These are phyloP conservation scores for Penicillium bialowiezense DNA, from an alignment of 495 filamentous ascomycete species.

Conservation along the genomic window DNA sequence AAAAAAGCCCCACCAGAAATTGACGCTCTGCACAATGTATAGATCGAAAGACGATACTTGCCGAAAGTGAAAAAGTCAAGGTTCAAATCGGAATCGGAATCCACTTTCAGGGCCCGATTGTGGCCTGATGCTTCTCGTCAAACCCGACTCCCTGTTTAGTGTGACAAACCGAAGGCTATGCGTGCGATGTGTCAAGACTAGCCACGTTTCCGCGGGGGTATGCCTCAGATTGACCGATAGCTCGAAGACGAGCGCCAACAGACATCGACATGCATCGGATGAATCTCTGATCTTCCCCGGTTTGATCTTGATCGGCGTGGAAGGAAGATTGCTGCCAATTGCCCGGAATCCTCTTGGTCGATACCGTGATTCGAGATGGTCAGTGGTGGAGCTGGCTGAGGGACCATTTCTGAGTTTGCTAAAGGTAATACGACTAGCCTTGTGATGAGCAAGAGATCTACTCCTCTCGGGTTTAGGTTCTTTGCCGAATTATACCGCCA, in stretches of 20 bases:
- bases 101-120: background rate
- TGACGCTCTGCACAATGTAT: no score
- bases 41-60: conserved; percentile 12
- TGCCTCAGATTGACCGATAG: conserved; percentile 9
- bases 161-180: conserved; percentile 27
- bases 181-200: conserved; percentile 26
- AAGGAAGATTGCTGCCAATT: conserved; percentile 15
- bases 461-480: no score
- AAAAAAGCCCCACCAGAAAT: no score
- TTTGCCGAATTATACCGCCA: no score
- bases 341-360: conserved; percentile 13
- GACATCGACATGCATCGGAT: background rate
- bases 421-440: no score
- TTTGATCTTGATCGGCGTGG: conserved; percentile 13
- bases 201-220: conserved; percentile 26
- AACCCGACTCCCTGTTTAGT: conserved; percentile 16
- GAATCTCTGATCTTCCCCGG: conserved; percentile 10
- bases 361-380: conserved; percentile 1
- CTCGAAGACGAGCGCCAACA: no score
- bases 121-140: conserved; percentile 7
- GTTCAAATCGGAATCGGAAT: conserved; percentile 16
- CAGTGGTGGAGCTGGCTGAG: background rate
- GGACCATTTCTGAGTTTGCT: no score
- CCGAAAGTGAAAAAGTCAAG: conserved; percentile 13
- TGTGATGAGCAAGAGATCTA: no score